Base-by-base conservation (phyloP, 177 flowering plant genomes). In the Vitis hybrid region DNA sequence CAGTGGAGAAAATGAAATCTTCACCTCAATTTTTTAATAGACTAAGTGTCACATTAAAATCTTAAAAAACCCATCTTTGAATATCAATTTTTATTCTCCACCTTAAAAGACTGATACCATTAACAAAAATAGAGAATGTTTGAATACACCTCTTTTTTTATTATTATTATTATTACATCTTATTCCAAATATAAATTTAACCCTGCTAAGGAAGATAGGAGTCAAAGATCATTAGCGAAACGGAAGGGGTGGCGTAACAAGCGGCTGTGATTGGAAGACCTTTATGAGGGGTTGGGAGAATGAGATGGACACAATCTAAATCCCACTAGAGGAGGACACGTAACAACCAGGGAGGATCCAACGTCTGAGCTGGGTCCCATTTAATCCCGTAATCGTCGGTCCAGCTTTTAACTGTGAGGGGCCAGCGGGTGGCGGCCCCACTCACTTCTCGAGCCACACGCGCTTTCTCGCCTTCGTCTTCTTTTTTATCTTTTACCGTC, bases 301-400 rank as follows among this genome's bases (percentile, higher is more conserved):
- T 59, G 60, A 56, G 62, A 52, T 3, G 66, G 79, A 62, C 40
- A 21, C 52, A 65, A 67, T 23, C 58, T 4, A 18, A 69, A 21
- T 10, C 26, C 59, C 62, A 49, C 19, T 10, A 57, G 26, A 23
- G 26, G 26, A 23, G 26, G 26, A 23, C 26, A 23, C 26, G 26
- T 26, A 26, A 26, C 30, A 26, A 26, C 30, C 30, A 0, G 30
- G 3, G 30, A 26, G 73, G 26, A 72, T 68, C 70, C 72, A 72
- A 72, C 69, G 71, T 21, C 48, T 17, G 59, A 3, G 1, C 58
- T 40, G 51, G 76, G 79, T 13, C 73, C 76, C 67, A 72, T 67
- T 58, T 62, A 62, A 66, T 64, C 70, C 80, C 80, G 80, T 67
- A 40, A 78, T 78, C 21, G 70, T 7, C 80, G 80, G 74, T 7